Evolutionary conservation across 495 filamentous ascomycete genomes (phyloP), one percentile per base, ranked within the genome.

Genomic region (Xylaria telfairii): DNA sequence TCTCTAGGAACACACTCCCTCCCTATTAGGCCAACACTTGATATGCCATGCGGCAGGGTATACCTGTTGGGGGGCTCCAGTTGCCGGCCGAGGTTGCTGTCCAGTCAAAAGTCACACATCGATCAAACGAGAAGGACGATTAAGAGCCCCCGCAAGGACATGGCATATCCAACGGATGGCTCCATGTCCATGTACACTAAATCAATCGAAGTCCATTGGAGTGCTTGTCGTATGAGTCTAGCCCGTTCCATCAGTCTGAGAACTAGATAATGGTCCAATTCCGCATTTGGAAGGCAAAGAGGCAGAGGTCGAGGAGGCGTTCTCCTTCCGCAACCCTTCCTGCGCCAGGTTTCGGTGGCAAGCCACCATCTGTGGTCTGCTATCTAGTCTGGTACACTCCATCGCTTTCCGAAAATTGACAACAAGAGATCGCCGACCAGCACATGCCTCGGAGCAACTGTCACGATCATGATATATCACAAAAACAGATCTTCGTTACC

Each of bases 221-320:
- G 32, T 15, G 42, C 54, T 10, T 41, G 42, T 68, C 26, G 19
- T 28, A 54, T 13, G 44, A 39, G 47, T 53, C 47, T 34, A 49
- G 39, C 10, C 28, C 21, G 21, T 21, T 26, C 65, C 39, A 68
- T 47, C 47, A 46, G 54, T 57, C 47, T 37, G 53, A 60, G 65
- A 47, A 59, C 39, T 41, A 66, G 39, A 62, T 19, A 54, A 2
- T 13, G 13, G 32, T 69, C 26, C 56, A 26, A 61, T 62, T 57
- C 67, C 67, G 19, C 13, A 69, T 69, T 69, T 34, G 67, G 67
- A 69, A 69, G 67, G 67, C 56, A 60, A 24, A 39, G 15, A 46
- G 39, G 37, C 19, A 59, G 9, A 54, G 39, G 56, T 17, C 6
- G 26, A n/a, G n/a, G 26, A 30, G 39, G 13, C n/a, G 49, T 26